Evolutionary conservation across 106 monocot species (phyloP).

Genomic region (Ottelia alismoides): DNA sequence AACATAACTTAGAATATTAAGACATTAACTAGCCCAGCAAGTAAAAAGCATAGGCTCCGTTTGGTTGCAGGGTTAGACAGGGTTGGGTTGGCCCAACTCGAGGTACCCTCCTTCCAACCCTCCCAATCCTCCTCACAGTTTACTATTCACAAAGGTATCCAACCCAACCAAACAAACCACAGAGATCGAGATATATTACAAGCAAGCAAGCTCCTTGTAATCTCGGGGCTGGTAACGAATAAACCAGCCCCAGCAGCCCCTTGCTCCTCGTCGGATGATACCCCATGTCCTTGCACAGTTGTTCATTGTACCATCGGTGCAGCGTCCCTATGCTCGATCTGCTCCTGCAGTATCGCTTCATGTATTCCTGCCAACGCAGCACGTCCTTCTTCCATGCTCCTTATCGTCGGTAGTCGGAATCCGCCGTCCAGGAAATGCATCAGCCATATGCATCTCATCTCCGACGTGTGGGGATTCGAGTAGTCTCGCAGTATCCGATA

Average conservation of each 20-base stretch:
- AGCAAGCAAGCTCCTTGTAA: too few species aligned
- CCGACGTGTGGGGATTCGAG: conserved; percentile 8
- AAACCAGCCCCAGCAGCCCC: conserved; percentile 9
- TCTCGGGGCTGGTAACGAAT: conserved; percentile 1
- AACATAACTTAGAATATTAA: too few species aligned
- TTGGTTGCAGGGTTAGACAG: too few species aligned
- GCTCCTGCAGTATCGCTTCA: neutral
- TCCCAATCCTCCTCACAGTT: too few species aligned
- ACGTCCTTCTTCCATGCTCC: neutral
- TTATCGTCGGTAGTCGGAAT: conserved; percentile 2
- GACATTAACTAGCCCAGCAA: too few species aligned
- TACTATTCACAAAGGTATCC: too few species aligned
- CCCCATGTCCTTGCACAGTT: conserved; percentile 10
- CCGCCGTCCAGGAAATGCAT: conserved; percentile 4
- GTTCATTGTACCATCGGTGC: conserved; percentile 11
- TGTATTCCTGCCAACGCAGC: conserved; percentile 2
- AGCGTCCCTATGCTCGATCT: neutral
- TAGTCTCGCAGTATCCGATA: conserved; percentile 7
- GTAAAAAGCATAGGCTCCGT: too few species aligned
- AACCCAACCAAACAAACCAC: too few species aligned
- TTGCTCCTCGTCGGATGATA: conserved; percentile 14
- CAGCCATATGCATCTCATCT: conserved; percentile 14
- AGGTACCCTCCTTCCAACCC: too few species aligned
- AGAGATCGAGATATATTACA: too few species aligned
- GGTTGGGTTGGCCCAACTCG: too few species aligned